phyloP scores from a whole-genome alignment of 306 rosid species.

The Prunus salicina region DNA sequence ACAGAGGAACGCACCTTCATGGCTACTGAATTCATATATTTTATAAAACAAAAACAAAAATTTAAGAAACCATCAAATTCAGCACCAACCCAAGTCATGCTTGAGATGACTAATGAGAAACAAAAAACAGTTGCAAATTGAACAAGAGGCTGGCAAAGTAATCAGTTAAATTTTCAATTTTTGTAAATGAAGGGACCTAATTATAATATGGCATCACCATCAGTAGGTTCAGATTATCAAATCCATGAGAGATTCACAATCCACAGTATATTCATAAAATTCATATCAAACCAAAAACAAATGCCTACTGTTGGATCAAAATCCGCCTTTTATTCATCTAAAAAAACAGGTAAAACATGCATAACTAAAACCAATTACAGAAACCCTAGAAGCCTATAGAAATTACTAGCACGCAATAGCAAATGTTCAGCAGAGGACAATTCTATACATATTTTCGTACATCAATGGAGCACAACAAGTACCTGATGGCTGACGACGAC shows the following conservation, averaged over 20 bases:
- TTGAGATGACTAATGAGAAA: neutral
- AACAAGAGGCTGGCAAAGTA: neutral
- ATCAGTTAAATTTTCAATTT: neutral
- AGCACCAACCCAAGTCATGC: slow-evolving; percentile 1
- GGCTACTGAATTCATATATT: slow-evolving; percentile 21
- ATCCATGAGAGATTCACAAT: neutral
- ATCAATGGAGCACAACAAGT: too few species aligned
- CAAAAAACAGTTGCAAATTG: neutral
- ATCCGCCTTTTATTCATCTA: neutral
- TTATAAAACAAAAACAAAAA: neutral
- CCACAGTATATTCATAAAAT: neutral
- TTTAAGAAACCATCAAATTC: slow-evolving; percentile 7
- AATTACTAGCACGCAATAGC: too few species aligned
- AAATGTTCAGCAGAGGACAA: too few species aligned
- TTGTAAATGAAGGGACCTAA: neutral
- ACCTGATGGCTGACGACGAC: slow-evolving; percentile 3
- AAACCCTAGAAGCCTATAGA: too few species aligned
- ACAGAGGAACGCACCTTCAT: slow-evolving; percentile 95
- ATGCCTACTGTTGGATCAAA: neutral
- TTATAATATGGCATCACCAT: neutral
- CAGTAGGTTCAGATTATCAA: too few species aligned
- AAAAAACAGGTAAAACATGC: neutral
- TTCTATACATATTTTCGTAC: too few species aligned
- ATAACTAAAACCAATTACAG: too few species aligned
- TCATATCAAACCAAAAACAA: neutral